Evolutionary conservation across 164 flowering plant species (phyloP).

Genomic region (Magnolia changhungtana): DNA sequence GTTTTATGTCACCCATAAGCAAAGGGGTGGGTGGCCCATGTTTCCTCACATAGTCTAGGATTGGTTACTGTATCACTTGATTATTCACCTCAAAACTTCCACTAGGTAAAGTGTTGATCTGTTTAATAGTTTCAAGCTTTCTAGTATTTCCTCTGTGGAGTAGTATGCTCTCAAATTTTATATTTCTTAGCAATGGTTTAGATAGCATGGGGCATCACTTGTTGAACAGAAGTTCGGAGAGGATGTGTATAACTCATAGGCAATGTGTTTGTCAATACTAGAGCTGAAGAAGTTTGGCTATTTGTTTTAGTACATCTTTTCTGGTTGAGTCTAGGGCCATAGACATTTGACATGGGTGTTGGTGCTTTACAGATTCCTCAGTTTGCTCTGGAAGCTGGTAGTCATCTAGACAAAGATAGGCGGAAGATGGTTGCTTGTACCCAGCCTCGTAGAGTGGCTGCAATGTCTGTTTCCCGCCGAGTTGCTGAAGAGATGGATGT

Average conservation of each 20-base stretch:
- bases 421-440: slow-evolving; percentile 86
- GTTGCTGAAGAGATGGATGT: slow-evolving; percentile 99
- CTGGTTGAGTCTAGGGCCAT: neutral
- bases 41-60: too few relatives aligned
- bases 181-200: too few relatives aligned
- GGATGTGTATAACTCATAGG: neutral
- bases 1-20: too few relatives aligned
- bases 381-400: slow-evolving; percentile 76
- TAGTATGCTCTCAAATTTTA: too few relatives aligned
- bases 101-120: too few relatives aligned
- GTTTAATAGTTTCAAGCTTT: too few relatives aligned
- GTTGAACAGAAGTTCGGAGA: neutral
- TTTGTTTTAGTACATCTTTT: neutral
- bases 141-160: too few relatives aligned
- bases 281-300: neutral
- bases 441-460: slow-evolving; percentile 97
- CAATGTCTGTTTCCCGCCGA: slow-evolving; percentile 96
- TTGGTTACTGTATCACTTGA: too few relatives aligned
- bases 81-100: too few relatives aligned
- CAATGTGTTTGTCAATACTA: too few relatives aligned
- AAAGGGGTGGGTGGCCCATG: too few relatives aligned
- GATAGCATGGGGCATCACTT: too few relatives aligned
- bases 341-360: neutral
- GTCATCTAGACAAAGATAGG: slow-evolving; percentile 39
- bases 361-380: slow-evolving; percentile 75